Conservation (phyloP, 371 early-diverging fungal species). For the Nematocida ausubeli region DNA sequence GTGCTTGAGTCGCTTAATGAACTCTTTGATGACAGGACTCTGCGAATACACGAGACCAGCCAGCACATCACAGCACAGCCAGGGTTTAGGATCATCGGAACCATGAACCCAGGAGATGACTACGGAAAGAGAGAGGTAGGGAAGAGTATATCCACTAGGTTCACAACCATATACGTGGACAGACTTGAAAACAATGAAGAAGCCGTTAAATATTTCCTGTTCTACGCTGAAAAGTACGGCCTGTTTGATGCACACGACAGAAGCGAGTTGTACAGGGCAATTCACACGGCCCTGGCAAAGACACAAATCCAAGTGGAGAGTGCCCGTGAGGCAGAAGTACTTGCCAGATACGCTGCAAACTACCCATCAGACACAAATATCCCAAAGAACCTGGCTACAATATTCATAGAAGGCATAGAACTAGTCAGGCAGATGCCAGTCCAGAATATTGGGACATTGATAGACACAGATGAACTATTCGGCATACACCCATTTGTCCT, state of each 20-base stretch:
- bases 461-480: slow-evolving; percentile 16
- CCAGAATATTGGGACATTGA: neutral
- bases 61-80: slow-evolving; percentile 71
- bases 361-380: neutral
- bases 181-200: slow-evolving; percentile 43
- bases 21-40: slow-evolving; percentile 78
- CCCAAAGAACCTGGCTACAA: neutral
- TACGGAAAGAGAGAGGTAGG: slow-evolving; percentile 97
- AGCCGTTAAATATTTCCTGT: slow-evolving; percentile 49
- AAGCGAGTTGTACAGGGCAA: slow-evolving; percentile 5
- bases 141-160: slow-evolving; percentile 96
- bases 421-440: neutral
- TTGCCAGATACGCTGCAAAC: slow-evolving; percentile 24
- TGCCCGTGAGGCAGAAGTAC: slow-evolving; percentile 33
- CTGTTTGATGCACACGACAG: neutral
- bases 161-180: slow-evolving; percentile 83
- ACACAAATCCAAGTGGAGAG: slow-evolving; percentile 8
- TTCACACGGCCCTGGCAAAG: slow-evolving; percentile 10
- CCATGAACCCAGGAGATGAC: slow-evolving; percentile 99
- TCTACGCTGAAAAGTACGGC: slow-evolving; percentile 47
- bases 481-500: slow-evolving; percentile 32
- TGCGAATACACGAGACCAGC: slow-evolving; percentile 87
- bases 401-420: neutral
- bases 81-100: slow-evolving; percentile 88
- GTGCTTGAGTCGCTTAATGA: slow-evolving; percentile 95